Base-by-base conservation (phyloP, 352 stramenopile genomes). In the Phytophthora colocasiae region DNA sequence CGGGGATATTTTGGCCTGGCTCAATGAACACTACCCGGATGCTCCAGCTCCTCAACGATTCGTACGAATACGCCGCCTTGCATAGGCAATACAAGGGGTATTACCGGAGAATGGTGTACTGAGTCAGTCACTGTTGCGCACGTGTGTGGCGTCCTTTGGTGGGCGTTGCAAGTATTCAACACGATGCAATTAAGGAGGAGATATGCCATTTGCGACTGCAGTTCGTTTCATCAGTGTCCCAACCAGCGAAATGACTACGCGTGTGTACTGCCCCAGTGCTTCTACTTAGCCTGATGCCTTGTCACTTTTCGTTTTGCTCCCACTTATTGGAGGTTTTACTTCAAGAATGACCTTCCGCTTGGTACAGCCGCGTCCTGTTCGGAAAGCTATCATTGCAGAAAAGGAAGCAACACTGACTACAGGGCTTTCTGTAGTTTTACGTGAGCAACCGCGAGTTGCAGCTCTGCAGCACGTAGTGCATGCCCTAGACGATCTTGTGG, bases 11-110 rank as follows among this genome's bases (percentile, higher is more conserved):
- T 52, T 76, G 58, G 49, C 56, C 8, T 79, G 69, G 62, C 54
- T 79, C 39, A 51, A 53, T 40, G 67, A 76, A 41, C 48, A 68
- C 63, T 77, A 77, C 41, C 64, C 69, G 0, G 43, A 71, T 44
- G 51, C 58, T 2, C 65, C 65, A 54, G 53, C 45, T 34, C 65
- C 52, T 8, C 45, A 65, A 17, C 63, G 38, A 41, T 59, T 39
- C 19, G 47, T 65, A 14, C 44, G 51, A 19, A 63, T 56, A 40
- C 51, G 45, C 4, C 44, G 27, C n/a, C 27, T 58, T 10, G 17
- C 29, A 49, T 68, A 67, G 24, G 6, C 14, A 9, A 2, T 3
- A 14, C 2, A 31, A 31, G 14, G n/a, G 9, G 19, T 19, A 15
- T 22, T 39, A 15, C 6, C 17, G 36, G n/a, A 36, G 40, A 44